Evolutionary conservation across 257 asterid species (phyloP).

Genomic region (Datura wrightii): DNA sequence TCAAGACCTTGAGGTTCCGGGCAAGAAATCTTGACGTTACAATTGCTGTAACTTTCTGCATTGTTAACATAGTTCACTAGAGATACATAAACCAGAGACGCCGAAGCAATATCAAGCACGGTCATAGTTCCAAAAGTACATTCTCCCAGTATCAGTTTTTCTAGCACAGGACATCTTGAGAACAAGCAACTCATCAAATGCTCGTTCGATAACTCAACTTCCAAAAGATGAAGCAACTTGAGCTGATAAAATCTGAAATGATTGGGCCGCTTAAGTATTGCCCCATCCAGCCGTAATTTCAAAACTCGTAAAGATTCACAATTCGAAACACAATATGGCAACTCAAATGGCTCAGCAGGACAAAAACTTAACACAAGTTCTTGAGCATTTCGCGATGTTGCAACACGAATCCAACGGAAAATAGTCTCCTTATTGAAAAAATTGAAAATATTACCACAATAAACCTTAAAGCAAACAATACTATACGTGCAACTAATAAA

Average conservation of each 20-base stretch:
- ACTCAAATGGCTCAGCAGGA: slow-evolving; percentile 14
- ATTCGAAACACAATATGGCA: slow-evolving; percentile 29
- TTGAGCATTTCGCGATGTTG: slow-evolving; percentile 28
- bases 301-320: slow-evolving; percentile 36
- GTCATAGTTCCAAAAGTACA: slow-evolving; percentile 2
- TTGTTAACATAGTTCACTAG: not conserved
- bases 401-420: slow-evolving; percentile 26
- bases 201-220: slow-evolving; percentile 8
- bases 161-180: slow-evolving; percentile 11
- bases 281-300: not conserved
- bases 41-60: not conserved
- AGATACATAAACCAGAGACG: not conserved
- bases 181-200: slow-evolving; percentile 29
- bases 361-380: slow-evolving; percentile 11
- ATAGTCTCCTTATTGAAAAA: not conserved
- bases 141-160: not conserved
- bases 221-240: slow-evolving; percentile 19
- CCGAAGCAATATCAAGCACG: slow-evolving; percentile 34
- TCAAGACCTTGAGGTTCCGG: slow-evolving; percentile 25
- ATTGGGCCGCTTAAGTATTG: slow-evolving; percentile 25
- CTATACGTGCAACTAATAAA: not conserved
- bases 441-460: not conserved
- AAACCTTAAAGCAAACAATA: not conserved
- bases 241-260: slow-evolving; percentile 9
- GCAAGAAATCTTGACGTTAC: slow-evolving; percentile 31